Base-by-base conservation (phyloP, 352 stramenopile species). In the Pythium sp. region DNA sequence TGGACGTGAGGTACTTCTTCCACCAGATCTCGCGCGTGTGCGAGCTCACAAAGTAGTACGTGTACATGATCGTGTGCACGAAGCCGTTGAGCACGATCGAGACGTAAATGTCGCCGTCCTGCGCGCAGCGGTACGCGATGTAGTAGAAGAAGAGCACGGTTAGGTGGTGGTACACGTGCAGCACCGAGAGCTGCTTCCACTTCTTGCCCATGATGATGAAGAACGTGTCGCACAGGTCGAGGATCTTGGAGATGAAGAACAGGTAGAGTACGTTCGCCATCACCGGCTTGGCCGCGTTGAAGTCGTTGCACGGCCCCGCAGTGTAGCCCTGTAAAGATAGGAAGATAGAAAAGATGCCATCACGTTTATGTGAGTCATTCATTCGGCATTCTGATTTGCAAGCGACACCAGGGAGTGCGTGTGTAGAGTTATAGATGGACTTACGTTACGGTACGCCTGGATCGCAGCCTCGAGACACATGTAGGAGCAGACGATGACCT, bases 41-140 rank as follows among this genome's bases (percentile, higher is more conserved):
- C 68, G 98, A 95, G 78, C 91, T 97, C 47, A 99, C 96, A 69
- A 98, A 98, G 91, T 99, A 99, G 81, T 99, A 99, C 47, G 93
- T 98, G 89, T 99, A 99, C 97, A 99, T 99, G 72, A 99, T 95
- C 26, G 94, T 98, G 82, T 99, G 97, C 72, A 99, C 98, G 76
- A 98, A 98, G 58, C 93, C 92, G 76, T 99, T 99, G 46, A 99
- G 78, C 30, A 98, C 84, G 71, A 99, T 97, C 47, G 96, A 98
- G 32, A 98, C 82, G 80, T 96, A 99, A 62, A 99, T 93, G 79
- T 99, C 97, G 59, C 96, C 96, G 78, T 99, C 96, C 49, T 56
- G 49, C 9, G 49, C 49, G 49, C 49, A 56, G 49, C 49, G 49
- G 97, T 82, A 71, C 98, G 92, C 20, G 86, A 73, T 76, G 98